phyloP scores from a whole-genome alignment of 495 filamentous ascomycete genomes.

The Choiromyces venosus region DNA sequence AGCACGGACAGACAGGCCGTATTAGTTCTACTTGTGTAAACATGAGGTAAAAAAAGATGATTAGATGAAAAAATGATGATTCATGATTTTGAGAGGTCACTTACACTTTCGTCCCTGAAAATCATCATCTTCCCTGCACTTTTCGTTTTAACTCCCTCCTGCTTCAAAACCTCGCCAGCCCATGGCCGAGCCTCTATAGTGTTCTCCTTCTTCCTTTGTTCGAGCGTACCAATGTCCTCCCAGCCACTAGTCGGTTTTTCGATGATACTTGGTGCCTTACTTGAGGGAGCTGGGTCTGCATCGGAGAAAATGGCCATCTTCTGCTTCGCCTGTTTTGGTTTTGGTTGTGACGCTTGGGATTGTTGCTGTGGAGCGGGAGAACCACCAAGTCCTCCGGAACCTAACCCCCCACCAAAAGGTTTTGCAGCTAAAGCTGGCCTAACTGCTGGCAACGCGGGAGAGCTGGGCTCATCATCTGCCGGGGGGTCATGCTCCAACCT shows the following conservation, averaged over 20 bases:
- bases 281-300: constrained; percentile 51
- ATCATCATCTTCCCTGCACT: constrained; percentile 72
- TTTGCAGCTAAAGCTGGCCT: constrained; percentile 83
- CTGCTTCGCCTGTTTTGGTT: constrained; percentile 59
- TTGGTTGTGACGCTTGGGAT: constrained; percentile 42
- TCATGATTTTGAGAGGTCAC: constrained; percentile 43
- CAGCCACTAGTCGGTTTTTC: constrained; percentile 60
- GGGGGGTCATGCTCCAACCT: constrained; percentile 61
- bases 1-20: constrained; percentile 29
- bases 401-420: constrained; percentile 31
- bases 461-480: constrained; percentile 61
- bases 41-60: constrained; percentile 34
- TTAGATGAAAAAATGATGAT: constrained; percentile 21
- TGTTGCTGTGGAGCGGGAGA: constrained; percentile 59
- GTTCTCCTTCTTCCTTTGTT: constrained; percentile 92
- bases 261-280: constrained; percentile 37
- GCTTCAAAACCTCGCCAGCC: constrained; percentile 86
- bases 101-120: constrained; percentile 87
- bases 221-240: constrained; percentile 81
- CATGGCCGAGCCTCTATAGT: constrained; percentile 78
- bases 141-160: constrained; percentile 67
- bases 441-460: constrained; percentile 76
- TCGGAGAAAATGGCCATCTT: constrained; percentile 94
- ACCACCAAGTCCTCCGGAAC: constrained; percentile 18
- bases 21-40: constrained; percentile 43